Evolutionary conservation across 345 rosid genomes (phyloP), one percentile per base, ranked within the genome.

Genomic region (Aegle marmelos): DNA sequence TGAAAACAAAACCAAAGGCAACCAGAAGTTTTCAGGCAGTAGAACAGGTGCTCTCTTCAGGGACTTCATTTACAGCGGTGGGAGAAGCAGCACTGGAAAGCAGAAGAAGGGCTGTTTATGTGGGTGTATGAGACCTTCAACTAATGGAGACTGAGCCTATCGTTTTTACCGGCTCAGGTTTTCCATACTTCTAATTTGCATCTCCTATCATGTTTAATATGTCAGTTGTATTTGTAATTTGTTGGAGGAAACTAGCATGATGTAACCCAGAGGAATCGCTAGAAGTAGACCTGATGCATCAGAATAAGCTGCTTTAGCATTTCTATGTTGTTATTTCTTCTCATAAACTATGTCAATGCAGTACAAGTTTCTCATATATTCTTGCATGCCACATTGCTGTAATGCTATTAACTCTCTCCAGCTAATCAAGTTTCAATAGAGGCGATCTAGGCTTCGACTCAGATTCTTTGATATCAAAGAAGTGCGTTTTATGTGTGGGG

Each of bases 81-180:
- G 92, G 69, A 86, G 85, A 85, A 84, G 84, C 10, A 85, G 87
- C 13, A 81, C 86, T 14, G 85, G 84, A 25, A 84, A 85, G 78
- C 81, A 76, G 82, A 92, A 85, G 87, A 93, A 92, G 76, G 79
- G 74, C 45, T 83, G 93, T 73, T 89, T 92, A 84, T 93, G 97
- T 59, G 90, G 97, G 41, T 93, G 97, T 75, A 81, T 76, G 70
- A 89, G 91, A 83, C 86, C 93, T 69, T 83, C 90, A 9, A 76
- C 91, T 2, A 82, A 77, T 56, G 93, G 78, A 81, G 90, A 89
- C 78, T 90, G 79, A 85, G 72, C 69, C 70, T 21, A 27, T 31
- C 50, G 41, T 24, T 28, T 60, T 74, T 70, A 17, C 34, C 56
- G 45, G 74, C 70, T 17, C 28, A 65, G 36, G 57, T 39, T 69